Conservation (phyloP, 345 rosid species). For the Pistacia atlantica region DNA sequence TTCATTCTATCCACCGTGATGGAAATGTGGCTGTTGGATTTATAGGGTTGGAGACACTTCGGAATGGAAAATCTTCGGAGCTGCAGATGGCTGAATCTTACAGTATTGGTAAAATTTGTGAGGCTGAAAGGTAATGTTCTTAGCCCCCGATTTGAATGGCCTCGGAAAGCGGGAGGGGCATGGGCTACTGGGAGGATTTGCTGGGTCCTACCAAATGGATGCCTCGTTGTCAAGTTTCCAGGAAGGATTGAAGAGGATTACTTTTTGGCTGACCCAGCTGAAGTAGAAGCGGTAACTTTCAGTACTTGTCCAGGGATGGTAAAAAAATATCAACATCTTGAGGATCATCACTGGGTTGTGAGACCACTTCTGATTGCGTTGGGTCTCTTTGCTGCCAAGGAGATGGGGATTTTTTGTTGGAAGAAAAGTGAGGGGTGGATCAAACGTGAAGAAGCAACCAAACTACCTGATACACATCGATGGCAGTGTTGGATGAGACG, state of each 20-base stretch:
- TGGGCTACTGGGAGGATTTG: constrained; percentile 90
- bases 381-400: constrained; percentile 68
- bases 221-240: constrained; percentile 52
- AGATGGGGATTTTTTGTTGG: constrained; percentile 54
- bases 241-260: constrained; percentile 61
- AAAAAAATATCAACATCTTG: constrained; percentile 82
- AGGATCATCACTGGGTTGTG: constrained; percentile 93
- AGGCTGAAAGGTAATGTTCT: constrained; percentile 62
- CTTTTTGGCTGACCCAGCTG: constrained; percentile 86
- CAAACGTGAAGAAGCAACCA: constrained; percentile 43
- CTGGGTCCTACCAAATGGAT: constrained; percentile 73
- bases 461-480: constrained; percentile 13
- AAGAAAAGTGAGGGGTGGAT: constrained; percentile 50
- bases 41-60: constrained; percentile 24
- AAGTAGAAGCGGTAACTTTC: constrained; percentile 76
- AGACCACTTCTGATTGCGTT: constrained; percentile 77
- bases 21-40: constrained; percentile 63
- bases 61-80: constrained; percentile 76
- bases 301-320: constrained; percentile 58
- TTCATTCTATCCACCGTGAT: constrained; percentile 71
- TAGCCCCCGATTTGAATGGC: constrained; percentile 89
- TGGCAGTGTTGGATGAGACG: too few relatives aligned
- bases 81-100: constrained; percentile 86
- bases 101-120: constrained; percentile 75
- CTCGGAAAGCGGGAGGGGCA: constrained; percentile 49